Percentiles rank a stretch among this genome's conserved stretches.
phyloP scores from a whole-genome alignment of 1,139 yeast species.

The Suhomyces ambrosiae region DNA sequence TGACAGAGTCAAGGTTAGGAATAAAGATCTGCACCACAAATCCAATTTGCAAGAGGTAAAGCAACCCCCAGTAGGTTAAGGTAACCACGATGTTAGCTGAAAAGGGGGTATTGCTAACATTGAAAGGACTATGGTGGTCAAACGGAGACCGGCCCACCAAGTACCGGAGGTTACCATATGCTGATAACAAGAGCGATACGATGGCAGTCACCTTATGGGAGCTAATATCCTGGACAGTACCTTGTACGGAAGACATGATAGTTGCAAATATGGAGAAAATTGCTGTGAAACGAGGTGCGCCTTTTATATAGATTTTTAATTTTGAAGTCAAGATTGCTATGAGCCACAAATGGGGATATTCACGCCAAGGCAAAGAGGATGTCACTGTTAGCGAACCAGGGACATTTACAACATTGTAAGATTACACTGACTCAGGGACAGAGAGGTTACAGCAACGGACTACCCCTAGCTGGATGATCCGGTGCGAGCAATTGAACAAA shows the following conservation, averaged over 20 bases:
- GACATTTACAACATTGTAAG: no score
- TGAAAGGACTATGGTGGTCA: constrained; percentile 47
- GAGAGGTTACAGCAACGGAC: no score
- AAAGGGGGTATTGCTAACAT: constrained; percentile 63
- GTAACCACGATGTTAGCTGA: constrained; percentile 58
- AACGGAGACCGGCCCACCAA: constrained; percentile 52
- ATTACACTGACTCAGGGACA: no score
- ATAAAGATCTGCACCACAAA: constrained; percentile 56
- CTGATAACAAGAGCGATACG: constrained; percentile 53
- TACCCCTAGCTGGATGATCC: no score
- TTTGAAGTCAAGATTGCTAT: constrained; percentile 5
- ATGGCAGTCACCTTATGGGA: constrained; percentile 50
- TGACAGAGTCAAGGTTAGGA: constrained; percentile 38
- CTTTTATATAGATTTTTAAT: constrained; percentile 1
- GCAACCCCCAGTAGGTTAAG: constrained; percentile 59
- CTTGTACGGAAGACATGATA: constrained; percentile 6
- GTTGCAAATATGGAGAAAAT: constrained; percentile 1
- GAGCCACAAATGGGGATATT: constrained; percentile 5
- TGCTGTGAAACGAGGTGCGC: background rate
- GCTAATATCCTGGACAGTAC: constrained; percentile 8
- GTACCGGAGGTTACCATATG: constrained; percentile 56
- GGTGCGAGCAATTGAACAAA: no score
- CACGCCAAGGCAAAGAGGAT: background rate
- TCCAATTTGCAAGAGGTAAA: constrained; percentile 54
- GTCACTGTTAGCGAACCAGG: no score